Percentiles rank a stretch among this genome's conserved stretches.
These are phyloP conservation scores for Neopestalotiopsis rosae DNA, from an alignment of 2,329 filamentous ascomycete genomes.

Conservation along the genomic window DNA sequence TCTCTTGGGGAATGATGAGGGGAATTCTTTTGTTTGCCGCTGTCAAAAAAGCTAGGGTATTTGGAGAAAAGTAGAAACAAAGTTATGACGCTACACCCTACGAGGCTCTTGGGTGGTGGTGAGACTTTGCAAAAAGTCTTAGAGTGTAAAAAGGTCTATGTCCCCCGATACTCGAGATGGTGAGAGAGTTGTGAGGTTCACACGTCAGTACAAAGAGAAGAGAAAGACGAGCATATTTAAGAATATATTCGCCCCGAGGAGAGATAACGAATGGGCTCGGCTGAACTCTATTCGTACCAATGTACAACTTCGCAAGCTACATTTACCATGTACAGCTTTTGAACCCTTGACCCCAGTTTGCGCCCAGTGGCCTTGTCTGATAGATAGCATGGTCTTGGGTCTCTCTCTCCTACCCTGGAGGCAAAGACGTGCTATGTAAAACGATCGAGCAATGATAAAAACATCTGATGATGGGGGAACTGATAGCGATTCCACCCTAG, in stretches of 20 bases:
- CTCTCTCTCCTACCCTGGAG: not conserved
- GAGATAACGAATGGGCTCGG: not conserved
- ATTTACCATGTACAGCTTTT: no score
- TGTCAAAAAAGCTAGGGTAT: not conserved
- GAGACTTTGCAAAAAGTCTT: not conserved
- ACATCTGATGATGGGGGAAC: conserved; percentile 10
- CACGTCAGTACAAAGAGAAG: not conserved
- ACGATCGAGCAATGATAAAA: not conserved
- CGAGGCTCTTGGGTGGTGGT: not conserved
- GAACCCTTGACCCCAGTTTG: no score
- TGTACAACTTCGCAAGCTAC: no score
- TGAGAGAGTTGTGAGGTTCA: not conserved
- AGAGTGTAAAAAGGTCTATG: not conserved
- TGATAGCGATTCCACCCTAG: conserved; percentile 4
- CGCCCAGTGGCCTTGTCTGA: not conserved
- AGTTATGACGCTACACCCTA: conserved; percentile 9
- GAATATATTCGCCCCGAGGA: not conserved
- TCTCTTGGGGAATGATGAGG: not conserved
- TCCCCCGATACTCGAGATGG: not conserved
- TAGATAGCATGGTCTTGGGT: not conserved
- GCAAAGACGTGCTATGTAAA: not conserved
- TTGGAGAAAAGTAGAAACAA: not conserved
- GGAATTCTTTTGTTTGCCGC: not conserved
- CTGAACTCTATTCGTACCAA: not conserved
- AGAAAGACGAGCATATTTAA: not conserved